These are phyloP conservation scores for Xerocomellus amylosporus DNA, from an alignment of 768 basidiomycete species.

Conservation along the genomic window DNA sequence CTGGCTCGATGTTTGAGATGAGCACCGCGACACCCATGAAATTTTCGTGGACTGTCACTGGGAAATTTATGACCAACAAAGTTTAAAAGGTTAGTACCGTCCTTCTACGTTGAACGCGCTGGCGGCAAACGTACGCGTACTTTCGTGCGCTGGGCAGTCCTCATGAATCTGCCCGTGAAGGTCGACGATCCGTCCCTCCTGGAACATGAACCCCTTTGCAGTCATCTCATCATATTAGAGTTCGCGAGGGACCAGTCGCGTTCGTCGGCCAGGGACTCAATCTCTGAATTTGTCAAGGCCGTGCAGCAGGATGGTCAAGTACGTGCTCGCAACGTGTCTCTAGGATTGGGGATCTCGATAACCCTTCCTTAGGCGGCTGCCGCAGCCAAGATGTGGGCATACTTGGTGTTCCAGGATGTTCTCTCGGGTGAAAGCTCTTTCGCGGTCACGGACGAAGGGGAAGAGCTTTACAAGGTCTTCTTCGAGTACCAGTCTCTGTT, in stretches of 20 bases:
- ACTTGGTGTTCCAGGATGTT: slow-evolving; percentile 2
- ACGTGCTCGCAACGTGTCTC: slow-evolving; percentile 3
- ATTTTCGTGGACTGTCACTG: background rate
- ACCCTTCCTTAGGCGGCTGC: slow-evolving; percentile 9
- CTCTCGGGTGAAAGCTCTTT: background rate
- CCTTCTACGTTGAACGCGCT: background rate
- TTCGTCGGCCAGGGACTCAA: background rate
- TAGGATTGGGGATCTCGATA: background rate
- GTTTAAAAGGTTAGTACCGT: background rate
- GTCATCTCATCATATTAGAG: background rate
- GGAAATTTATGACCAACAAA: background rate
- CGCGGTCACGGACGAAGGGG: slow-evolving; percentile 5
- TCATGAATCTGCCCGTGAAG: slow-evolving; percentile 19
- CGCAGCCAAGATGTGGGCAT: slow-evolving; percentile 15
- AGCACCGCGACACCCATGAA: no score
- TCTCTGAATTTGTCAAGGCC: slow-evolving; percentile 8
- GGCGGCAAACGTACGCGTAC: background rate
- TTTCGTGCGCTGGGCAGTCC: background rate
- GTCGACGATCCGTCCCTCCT: slow-evolving; percentile 22
- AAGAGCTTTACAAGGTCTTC: slow-evolving; percentile 20
- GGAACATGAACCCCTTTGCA: slow-evolving; percentile 20
- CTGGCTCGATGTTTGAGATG: background rate
- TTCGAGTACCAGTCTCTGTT: slow-evolving; percentile 19
- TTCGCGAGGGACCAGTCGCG: background rate
- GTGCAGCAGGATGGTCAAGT: slow-evolving; percentile 14